Evolutionary conservation across 208 protist species (phyloP).

Genomic region (Leishmania guyanensis): DNA sequence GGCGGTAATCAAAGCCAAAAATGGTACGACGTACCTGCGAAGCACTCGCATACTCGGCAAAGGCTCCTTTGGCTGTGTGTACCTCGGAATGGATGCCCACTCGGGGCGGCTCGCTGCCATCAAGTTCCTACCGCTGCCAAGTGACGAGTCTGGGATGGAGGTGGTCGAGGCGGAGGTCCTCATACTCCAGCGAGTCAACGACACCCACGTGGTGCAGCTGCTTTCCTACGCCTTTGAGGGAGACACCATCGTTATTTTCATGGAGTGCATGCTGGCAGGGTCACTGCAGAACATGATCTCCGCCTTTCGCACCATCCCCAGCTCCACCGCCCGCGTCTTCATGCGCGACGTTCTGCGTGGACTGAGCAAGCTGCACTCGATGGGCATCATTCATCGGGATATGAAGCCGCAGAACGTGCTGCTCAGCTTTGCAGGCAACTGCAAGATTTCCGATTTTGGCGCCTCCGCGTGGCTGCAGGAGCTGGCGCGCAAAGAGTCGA

Average conservation of each 20-base stretch:
- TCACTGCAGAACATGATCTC: slow-evolving; percentile 80
- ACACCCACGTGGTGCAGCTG: slow-evolving; percentile 86
- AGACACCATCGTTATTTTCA: slow-evolving; percentile 80
- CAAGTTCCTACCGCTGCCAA: slow-evolving; percentile 82
- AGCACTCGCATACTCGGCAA: slow-evolving; percentile 82
- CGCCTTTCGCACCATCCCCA: slow-evolving; percentile 74
- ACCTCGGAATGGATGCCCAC: slow-evolving; percentile 85
- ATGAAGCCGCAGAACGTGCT: slow-evolving; percentile 94
- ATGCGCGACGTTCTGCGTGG: slow-evolving; percentile 85
- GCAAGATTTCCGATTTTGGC: slow-evolving; percentile 94
- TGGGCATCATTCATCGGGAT: slow-evolving; percentile 87
- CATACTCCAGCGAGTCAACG: slow-evolving; percentile 84
- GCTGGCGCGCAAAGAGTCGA: slow-evolving; percentile 55
- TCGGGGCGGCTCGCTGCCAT: slow-evolving; percentile 82
- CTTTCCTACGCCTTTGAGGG: slow-evolving; percentile 80
- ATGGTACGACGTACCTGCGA: slow-evolving; percentile 73
- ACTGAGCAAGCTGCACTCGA: slow-evolving; percentile 82
- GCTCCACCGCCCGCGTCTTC: slow-evolving; percentile 65
- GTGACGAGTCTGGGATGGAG: slow-evolving; percentile 58
- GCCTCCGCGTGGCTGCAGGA: slow-evolving; percentile 78
- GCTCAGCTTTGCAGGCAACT: slow-evolving; percentile 70
- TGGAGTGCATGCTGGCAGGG: slow-evolving; percentile 92
- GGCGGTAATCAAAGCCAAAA: slow-evolving; percentile 69
- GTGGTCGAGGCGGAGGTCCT: slow-evolving; percentile 82
- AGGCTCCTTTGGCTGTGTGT: slow-evolving; percentile 88